phyloP scores from a whole-genome alignment of 2,329 filamentous ascomycete species.

The Graphilbum fragrans region DNA sequence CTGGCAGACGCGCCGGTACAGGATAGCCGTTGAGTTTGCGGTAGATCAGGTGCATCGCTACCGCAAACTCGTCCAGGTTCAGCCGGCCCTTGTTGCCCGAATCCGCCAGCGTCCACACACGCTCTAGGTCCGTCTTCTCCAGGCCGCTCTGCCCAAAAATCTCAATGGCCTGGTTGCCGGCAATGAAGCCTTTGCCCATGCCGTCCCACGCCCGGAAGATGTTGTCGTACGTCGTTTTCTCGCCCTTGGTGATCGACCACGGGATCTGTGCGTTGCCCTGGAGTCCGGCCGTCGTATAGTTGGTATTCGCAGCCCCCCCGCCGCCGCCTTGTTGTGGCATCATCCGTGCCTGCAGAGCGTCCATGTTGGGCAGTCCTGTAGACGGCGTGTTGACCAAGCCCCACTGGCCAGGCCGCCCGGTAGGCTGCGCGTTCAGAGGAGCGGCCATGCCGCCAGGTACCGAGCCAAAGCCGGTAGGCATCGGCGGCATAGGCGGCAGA shows the following conservation, averaged over 20 bases:
- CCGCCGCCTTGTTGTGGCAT: constrained; percentile 94
- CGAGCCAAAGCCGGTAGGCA: constrained; percentile 47
- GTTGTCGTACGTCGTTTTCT: constrained; percentile 92
- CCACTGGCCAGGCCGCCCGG: constrained; percentile 88
- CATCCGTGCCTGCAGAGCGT: constrained; percentile 83
- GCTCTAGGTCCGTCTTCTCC: constrained; percentile 79
- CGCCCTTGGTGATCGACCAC: constrained; percentile 97
- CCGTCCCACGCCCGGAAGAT: constrained; percentile 97
- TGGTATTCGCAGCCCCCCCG: constrained; percentile 64
- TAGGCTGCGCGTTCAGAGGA: constrained; percentile 83
- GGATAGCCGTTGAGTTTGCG: constrained; percentile 93
- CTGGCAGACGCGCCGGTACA: constrained; percentile 72
- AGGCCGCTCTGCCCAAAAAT: constrained; percentile 95
- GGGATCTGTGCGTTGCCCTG: constrained; percentile 92
- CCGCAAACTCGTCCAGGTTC: constrained; percentile 93
- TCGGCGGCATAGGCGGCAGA: constrained; percentile 86
- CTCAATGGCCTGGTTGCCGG: constrained; percentile 85
- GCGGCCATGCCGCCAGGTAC: constrained; percentile 51
- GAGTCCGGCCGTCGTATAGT: constrained; percentile 74
- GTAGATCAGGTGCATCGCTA: constrained; percentile 98
- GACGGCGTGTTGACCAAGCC: constrained; percentile 93
- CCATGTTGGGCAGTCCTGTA: constrained; percentile 83
- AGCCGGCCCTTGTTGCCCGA: constrained; percentile 88
- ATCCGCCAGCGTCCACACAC: constrained; percentile 90
- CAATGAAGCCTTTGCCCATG: constrained; percentile 82